Evolutionary conservation across 1,284 basidiomycete genomes (phyloP).

Genomic region (Rhodotorula sp.): DNA sequence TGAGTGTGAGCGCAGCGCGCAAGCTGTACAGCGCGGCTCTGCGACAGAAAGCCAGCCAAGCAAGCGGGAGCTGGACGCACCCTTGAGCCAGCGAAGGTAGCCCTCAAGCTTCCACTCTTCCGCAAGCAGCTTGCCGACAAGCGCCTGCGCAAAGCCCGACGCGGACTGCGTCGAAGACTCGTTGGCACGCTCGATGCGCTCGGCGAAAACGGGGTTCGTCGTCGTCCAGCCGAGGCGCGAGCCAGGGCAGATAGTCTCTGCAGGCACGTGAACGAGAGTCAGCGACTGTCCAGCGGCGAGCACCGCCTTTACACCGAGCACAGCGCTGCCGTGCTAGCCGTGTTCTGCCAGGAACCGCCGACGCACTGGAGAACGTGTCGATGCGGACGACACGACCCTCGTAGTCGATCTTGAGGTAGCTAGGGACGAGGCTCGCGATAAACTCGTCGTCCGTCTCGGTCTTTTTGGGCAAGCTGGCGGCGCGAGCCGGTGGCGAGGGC

Average conservation of each 20-base stretch:
- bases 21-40: background rate
- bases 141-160: slow-evolving; percentile 66
- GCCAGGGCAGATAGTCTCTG: slow-evolving; percentile 72
- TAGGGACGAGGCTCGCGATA: slow-evolving; percentile 63
- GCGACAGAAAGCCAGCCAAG: background rate
- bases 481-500: slow-evolving; percentile 52
- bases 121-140: slow-evolving; percentile 64
- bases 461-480: background rate
- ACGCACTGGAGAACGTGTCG: slow-evolving; percentile 74
- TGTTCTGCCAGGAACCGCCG: background rate
- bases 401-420: slow-evolving; percentile 71
- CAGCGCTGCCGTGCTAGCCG: background rate
- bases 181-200: slow-evolving; percentile 70
- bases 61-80: slow-evolving; percentile 44
- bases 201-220: slow-evolving; percentile 64
- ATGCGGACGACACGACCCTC: slow-evolving; percentile 76
- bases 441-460: slow-evolving; percentile 51
- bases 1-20: background rate
- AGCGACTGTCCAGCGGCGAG: too few species aligned
- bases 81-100: slow-evolving; percentile 74
- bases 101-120: slow-evolving; percentile 67
- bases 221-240: slow-evolving; percentile 78
- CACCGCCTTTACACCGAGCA: too few species aligned
- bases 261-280: background rate
- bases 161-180: slow-evolving; percentile 73